Evolutionary conservation across 441 rosid genomes (phyloP), one percentile per base, ranked within the genome.

Genomic region (Viola pubescens): DNA sequence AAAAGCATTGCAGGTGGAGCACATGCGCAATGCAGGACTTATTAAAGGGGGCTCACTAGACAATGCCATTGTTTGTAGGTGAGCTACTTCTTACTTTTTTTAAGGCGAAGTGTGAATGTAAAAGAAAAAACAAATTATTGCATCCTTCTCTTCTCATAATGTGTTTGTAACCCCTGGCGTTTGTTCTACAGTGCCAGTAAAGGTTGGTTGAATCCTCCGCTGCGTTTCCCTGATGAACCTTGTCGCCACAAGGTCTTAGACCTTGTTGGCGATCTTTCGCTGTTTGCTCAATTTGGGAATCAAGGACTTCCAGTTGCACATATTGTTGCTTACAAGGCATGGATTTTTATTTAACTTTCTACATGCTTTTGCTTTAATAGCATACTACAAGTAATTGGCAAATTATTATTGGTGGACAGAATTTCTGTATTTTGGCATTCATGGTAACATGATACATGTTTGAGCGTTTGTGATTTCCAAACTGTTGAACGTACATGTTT

Each of bases 21-120:
- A 41, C 53, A 82, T 88, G 90, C 82, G 82, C 11, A 66, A 62
- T 44, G 76, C 78, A 42, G 98, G 95, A 67, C 82, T 91, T 26
- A 83, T 88, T 62, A 84, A 79, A 81, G 96, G 98, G 68, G 96
- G 94, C 4, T 88, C 96, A 13, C 64, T 81, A 37, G 87, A 86
- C 43, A 91, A 84, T 66, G 96, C 94, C 48, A 82, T 85, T n/a
- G 90, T 88, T 66, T 86, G 92, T 61, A 84, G 98, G 98, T 88
- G 74, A 75, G 77, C 52, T 54, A 13, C 38, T 62, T 67, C 43
- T 44, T 16, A 40, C 7, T 3, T 45, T 13, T 59, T 49, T 48
- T 0, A 34, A 41, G 46, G 46, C 49, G n/a, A 46, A n/a, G 54
- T 56, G 10, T 45, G 38, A 52, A 53, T 5, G 37, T 37, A 16